phyloP scores from a whole-genome alignment of 1,284 basidiomycete genomes.

The Rhodotorula sp. region DNA sequence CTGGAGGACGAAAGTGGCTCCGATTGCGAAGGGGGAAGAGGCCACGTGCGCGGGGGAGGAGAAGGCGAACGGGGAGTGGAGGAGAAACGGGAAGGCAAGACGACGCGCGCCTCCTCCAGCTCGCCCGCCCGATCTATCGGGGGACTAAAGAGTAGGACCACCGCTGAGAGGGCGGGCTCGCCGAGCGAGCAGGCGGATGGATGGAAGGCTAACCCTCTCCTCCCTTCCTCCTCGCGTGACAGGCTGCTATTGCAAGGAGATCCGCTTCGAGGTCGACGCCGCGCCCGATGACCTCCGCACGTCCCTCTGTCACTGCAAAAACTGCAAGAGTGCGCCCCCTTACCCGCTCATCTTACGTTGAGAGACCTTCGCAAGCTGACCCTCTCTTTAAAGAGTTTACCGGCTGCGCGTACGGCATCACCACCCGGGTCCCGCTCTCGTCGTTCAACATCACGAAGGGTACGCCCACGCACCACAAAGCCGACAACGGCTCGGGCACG shows the following conservation, averaged over 20 bases:
- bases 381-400: neutral
- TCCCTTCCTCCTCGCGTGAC: neutral
- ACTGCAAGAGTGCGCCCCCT: neutral
- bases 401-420: neutral
- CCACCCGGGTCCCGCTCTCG: neutral
- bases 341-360: too few species aligned
- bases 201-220: neutral
- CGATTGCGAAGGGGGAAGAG: too few species aligned
- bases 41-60: too few species aligned
- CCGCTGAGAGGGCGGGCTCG: too few species aligned
- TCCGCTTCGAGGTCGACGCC: neutral
- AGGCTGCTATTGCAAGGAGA: slow-evolving; percentile 9
- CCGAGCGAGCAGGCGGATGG: too few species aligned
- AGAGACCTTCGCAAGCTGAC: neutral
- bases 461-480: neutral
- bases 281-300: neutral
- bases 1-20: too few species aligned
- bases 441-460: neutral
- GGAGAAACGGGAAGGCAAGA: too few species aligned
- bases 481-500: slow-evolving; percentile 8
- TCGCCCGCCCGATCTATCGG: too few species aligned
- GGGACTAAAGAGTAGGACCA: too few species aligned
- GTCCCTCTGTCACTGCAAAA: neutral
- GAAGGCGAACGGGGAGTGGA: too few species aligned
- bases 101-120: too few species aligned